Percentiles rank a stretch among this genome's conserved stretches.
Evolutionary conservation across 306 rosid species (phyloP).

Genomic region (Biancaea sappan): DNA sequence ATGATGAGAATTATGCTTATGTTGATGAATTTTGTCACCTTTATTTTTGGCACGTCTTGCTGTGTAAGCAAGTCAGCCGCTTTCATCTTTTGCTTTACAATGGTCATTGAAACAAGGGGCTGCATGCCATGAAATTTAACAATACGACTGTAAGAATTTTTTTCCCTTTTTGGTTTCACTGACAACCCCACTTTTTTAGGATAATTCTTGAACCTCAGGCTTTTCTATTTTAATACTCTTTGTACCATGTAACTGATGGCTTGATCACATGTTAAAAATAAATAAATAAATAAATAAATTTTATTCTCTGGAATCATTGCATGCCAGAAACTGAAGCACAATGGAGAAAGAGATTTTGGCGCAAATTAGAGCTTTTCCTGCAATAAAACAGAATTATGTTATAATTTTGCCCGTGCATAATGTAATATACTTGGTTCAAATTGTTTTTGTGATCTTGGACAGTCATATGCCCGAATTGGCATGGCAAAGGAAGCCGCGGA

Average conservation of each 20-base stretch:
- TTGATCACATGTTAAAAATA: not conserved
- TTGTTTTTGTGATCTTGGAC: conserved; percentile 29
- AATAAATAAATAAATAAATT: too few species aligned
- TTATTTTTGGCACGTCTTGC: not conserved
- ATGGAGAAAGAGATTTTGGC: conserved; percentile 6
- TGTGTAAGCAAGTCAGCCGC: not conserved
- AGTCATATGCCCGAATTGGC: conserved; percentile 95
- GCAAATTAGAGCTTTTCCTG: conserved; percentile 27
- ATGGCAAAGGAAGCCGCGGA: conserved; percentile 98
- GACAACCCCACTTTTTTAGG: too few species aligned
- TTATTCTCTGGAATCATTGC: too few species aligned
- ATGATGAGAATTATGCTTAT: not conserved
- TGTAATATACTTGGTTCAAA: conserved; percentile 9
- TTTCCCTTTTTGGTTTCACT: too few species aligned
- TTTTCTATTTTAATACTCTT: too few species aligned
- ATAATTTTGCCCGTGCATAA: not conserved
- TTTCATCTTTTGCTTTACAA: not conserved
- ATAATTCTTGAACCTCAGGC: too few species aligned
- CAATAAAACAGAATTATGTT: not conserved
- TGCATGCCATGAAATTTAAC: not conserved
- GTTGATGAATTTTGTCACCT: not conserved
- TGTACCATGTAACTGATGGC: not conserved
- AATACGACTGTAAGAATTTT: not conserved
- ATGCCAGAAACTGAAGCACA: too few species aligned
- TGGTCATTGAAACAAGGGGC: not conserved